A percentile compares a stretch with the other conserved stretches of the same genome.
Evolutionary conservation across 768 basidiomycete genomes (phyloP).

Genomic region (Candolleomyces eurysporus): DNA sequence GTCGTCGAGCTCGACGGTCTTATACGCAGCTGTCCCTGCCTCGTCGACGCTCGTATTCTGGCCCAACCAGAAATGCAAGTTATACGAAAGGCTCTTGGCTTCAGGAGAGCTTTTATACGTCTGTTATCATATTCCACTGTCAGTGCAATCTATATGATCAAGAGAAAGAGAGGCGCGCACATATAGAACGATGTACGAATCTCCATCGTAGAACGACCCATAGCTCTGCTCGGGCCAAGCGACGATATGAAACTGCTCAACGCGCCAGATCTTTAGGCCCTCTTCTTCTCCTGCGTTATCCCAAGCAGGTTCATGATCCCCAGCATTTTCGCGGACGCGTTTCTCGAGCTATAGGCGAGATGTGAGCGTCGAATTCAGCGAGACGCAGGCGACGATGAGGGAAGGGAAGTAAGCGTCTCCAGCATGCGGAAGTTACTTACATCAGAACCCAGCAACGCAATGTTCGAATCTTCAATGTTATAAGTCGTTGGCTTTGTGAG

Average conservation of each 20-base stretch:
- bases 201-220: conserved; percentile 62
- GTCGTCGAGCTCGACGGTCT: conserved; percentile 67
- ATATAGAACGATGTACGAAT: conserved; percentile 64
- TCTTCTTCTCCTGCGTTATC: conserved; percentile 37
- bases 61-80: conserved; percentile 69
- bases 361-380: neutral
- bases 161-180: conserved; percentile 29
- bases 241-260: conserved; percentile 54
- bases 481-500: conserved; percentile 49
- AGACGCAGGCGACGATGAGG: too few species aligned
- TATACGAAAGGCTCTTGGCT: conserved; percentile 44
- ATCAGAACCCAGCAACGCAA: conserved; percentile 61
- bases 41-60: conserved; percentile 59
- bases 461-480: conserved; percentile 63
- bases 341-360: conserved; percentile 47
- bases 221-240: conserved; percentile 50
- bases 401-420: too few species aligned
- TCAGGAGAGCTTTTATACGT: conserved; percentile 57
- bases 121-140: conserved; percentile 24
- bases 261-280: conserved; percentile 57
- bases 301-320: conserved; percentile 53
- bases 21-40: conserved; percentile 61
- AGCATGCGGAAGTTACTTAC: conserved; percentile 29
- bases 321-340: conserved; percentile 49
- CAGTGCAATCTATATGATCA: neutral